Evolutionary conservation across 2,329 filamentous ascomycete genomes (phyloP), one percentile per base, ranked within the genome.

Genomic region (Monosporascus sp.): DNA sequence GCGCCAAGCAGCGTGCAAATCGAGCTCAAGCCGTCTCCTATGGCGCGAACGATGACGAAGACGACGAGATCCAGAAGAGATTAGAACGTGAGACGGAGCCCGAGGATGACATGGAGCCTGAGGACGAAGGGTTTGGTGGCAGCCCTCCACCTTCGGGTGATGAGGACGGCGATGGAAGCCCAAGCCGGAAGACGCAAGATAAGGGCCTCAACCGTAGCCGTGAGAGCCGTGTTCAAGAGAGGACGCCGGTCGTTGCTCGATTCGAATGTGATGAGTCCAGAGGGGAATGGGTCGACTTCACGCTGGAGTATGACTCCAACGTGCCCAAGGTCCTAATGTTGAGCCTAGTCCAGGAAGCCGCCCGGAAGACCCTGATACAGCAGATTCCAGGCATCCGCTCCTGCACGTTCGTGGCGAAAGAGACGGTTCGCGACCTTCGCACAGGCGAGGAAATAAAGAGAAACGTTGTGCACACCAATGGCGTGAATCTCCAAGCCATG

Each of bases 291-390:
- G 96, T 90, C 71, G 82, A 86, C 59, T 83, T 97, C 64, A 88
- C 88, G 17, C 82, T 97, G 54, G 90, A 88, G 70, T 97, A 95
- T 68, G 84, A 89, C 57, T 82, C 86, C 42, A 76, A 82, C 44
- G 88, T 88, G 15, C 89, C 93, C 58, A 99, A 99, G 74, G 80
- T 99, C 47, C 82, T 99, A 54, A 94, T 99, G 82, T 84, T 97
- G 54, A 89, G 89, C 63, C 79, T 97, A 53, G 89, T 97, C 51
- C 91, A 97, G 70, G 81, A 85, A 17, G 89, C 89, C 14, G 84
- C 90, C 51, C 83, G 83, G 58, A 84, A 84, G 64, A 86, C 92
- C 0, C 84, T 96, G 51, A 88, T 99, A 58, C 93, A 96, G 68
- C 88, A 92, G 64, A 91, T 97, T 55, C 77, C 83, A 0, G 87